Conservation (phyloP, 768 basidiomycete species). For the Hericium erinaceus region DNA sequence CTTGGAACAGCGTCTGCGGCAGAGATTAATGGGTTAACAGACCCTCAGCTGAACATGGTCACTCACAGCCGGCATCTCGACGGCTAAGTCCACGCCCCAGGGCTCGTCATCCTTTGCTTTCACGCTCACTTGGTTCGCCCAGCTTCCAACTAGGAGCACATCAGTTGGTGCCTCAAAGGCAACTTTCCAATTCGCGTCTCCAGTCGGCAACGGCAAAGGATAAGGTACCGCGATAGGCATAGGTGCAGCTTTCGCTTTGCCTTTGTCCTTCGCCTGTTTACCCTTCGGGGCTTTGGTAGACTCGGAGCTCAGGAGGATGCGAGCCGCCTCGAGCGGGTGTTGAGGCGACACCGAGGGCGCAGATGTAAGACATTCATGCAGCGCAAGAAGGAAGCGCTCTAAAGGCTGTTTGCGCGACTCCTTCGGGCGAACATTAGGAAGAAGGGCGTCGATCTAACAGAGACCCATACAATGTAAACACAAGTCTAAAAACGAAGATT, state of each 20-base stretch:
- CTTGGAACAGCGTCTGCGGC: slow-evolving; percentile 74
- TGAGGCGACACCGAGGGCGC: slow-evolving; percentile 48
- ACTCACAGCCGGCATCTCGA: slow-evolving; percentile 78
- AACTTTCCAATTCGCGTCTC: slow-evolving; percentile 85
- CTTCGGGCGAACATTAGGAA: slow-evolving; percentile 70
- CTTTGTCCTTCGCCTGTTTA: slow-evolving; percentile 1
- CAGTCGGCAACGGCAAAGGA: slow-evolving; percentile 56
- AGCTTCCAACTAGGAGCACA: slow-evolving; percentile 75
- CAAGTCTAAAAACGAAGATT: neutral
- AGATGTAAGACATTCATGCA: slow-evolving; percentile 57
- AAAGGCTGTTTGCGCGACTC: slow-evolving; percentile 44
- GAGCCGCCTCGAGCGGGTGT: slow-evolving; percentile 60
- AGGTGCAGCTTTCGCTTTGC: neutral
- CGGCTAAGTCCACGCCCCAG: slow-evolving; percentile 70
- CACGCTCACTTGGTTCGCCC: slow-evolving; percentile 70
- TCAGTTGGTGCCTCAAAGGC: slow-evolving; percentile 71
- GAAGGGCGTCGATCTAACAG: slow-evolving; percentile 64
- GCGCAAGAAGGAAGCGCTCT: slow-evolving; percentile 55
- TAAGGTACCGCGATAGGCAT: slow-evolving; percentile 51
- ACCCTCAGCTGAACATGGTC: neutral
- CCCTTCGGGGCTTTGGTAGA: neutral
- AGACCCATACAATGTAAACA: neutral
- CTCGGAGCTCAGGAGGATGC: slow-evolving; percentile 35
- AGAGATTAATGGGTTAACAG: neutral
- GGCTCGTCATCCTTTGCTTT: slow-evolving; percentile 56